Conservation (phyloP, 2,329 filamentous ascomycete genomes). For the Acrocalymma vagum region DNA sequence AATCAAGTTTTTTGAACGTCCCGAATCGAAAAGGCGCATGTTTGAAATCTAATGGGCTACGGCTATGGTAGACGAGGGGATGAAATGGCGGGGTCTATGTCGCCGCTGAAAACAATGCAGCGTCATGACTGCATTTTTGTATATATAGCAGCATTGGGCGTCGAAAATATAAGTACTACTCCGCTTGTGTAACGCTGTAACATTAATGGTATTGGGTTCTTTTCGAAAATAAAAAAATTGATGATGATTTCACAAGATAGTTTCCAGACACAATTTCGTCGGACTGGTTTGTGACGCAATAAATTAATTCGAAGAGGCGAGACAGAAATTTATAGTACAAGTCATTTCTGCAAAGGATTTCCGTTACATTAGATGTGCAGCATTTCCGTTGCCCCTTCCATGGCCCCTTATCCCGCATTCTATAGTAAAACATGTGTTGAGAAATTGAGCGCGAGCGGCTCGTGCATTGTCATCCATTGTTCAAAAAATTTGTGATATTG, state of each 20-base stretch:
- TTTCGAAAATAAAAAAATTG: too few species aligned
- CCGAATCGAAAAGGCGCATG: constrained; percentile 34
- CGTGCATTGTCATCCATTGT: constrained; percentile 3
- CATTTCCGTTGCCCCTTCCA: constrained; percentile 16
- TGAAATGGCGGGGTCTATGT: constrained; percentile 11
- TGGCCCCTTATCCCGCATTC: constrained; percentile 10
- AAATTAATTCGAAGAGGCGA: constrained; percentile 36
- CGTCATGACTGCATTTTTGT: constrained; percentile 31
- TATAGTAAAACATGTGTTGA: constrained; percentile 33
- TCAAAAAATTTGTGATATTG: constrained; percentile 2
- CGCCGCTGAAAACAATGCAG: constrained; percentile 16
- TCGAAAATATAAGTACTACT: constrained; percentile 25
- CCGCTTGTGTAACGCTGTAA: constrained; percentile 19
- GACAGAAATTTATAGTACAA: constrained; percentile 40
- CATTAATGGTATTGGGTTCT: too few species aligned
- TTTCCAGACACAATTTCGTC: too few species aligned
- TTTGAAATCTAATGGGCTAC: constrained; percentile 26
- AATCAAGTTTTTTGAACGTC: constrained; percentile 24
- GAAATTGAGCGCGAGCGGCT: constrained; percentile 16
- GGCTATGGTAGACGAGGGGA: constrained; percentile 24
- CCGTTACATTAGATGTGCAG: constrained; percentile 21
- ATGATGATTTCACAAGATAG: too few species aligned
- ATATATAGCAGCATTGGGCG: constrained; percentile 43
- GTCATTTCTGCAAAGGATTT: constrained; percentile 19
- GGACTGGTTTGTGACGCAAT: constrained; percentile 31